Conservation (phyloP, 139 green algal species). For the Volvox africanus region DNA sequence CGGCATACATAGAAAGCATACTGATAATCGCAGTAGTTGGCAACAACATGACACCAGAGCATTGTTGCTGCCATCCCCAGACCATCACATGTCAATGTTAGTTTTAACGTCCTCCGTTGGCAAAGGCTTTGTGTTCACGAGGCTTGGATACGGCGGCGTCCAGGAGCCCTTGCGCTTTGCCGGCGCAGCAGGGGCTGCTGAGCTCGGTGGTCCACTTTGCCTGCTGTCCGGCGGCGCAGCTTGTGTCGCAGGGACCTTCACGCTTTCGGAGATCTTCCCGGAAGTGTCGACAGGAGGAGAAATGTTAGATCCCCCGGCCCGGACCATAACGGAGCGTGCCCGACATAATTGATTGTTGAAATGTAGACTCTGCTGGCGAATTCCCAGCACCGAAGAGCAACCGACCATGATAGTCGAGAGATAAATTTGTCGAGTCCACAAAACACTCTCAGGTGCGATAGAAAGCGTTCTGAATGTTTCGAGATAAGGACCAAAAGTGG, state of each 20-base stretch:
- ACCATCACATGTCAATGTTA: slow-evolving; percentile 30
- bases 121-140: slow-evolving; percentile 10
- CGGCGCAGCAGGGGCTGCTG: not conserved
- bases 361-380: not conserved
- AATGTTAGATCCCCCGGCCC: not conserved
- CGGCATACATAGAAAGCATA: too few relatives aligned
- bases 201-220: not conserved
- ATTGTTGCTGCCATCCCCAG: too few relatives aligned
- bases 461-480: not conserved
- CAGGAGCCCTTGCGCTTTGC: slow-evolving; percentile 6
- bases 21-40: too few relatives aligned
- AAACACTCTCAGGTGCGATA: not conserved
- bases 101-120: slow-evolving; percentile 24
- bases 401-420: not conserved
- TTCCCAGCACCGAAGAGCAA: not conserved
- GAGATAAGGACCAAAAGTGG: not conserved
- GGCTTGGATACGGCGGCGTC: slow-evolving; percentile 14
- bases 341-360: not conserved
- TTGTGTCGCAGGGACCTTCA: not conserved
- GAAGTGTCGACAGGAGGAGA: not conserved
- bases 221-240: not conserved
- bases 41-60: too few relatives aligned
- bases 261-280: not conserved
- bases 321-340: not conserved
- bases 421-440: not conserved